Evolutionary conservation across 768 basidiomycete genomes (phyloP).

Genomic region (Suillus weaverae): DNA sequence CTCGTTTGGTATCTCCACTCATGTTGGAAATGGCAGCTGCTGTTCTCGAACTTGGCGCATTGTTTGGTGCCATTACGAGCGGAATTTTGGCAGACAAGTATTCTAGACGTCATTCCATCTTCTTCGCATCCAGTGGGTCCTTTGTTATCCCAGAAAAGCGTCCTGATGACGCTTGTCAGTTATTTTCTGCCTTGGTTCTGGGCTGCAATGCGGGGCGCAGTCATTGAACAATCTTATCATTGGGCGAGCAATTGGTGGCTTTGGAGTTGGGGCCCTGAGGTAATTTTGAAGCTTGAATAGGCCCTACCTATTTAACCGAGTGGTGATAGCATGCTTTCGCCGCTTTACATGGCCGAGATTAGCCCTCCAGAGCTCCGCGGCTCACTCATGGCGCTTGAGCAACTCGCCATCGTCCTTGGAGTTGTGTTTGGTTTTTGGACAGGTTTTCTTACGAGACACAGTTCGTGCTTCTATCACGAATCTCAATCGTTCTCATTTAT

Average conservation of each 20-base stretch:
- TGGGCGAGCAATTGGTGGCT: slow-evolving; percentile 73
- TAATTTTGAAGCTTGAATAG: slow-evolving; percentile 21
- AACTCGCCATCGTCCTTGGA: slow-evolving; percentile 77
- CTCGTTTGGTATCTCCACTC: not conserved
- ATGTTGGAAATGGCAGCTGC: slow-evolving; percentile 50
- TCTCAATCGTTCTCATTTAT: not conserved
- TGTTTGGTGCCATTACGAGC: slow-evolving; percentile 69
- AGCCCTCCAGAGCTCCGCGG: slow-evolving; percentile 79
- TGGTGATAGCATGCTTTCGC: slow-evolving; percentile 64
- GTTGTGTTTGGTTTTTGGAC: slow-evolving; percentile 85
- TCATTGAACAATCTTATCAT: slow-evolving; percentile 57
- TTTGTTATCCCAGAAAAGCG: not conserved
- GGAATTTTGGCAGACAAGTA: slow-evolving; percentile 69
- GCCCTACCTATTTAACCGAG: not conserved
- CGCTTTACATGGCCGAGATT: slow-evolving; percentile 84
- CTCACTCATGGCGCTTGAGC: slow-evolving; percentile 77
- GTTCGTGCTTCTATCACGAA: slow-evolving; percentile 37
- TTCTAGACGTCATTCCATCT: slow-evolving; percentile 68
- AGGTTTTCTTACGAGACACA: slow-evolving; percentile 67
- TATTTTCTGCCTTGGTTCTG: slow-evolving; percentile 71
- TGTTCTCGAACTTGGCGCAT: slow-evolving; percentile 72
- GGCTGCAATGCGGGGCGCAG: slow-evolving; percentile 63
- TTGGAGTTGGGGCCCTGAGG: slow-evolving; percentile 81
- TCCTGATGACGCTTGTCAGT: slow-evolving; percentile 36
- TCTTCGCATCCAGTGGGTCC: slow-evolving; percentile 62